Evolutionary conservation across 352 stramenopile species (phyloP), one percentile per base, ranked within the genome.

Genomic region (Elongisporangium undulatum): DNA sequence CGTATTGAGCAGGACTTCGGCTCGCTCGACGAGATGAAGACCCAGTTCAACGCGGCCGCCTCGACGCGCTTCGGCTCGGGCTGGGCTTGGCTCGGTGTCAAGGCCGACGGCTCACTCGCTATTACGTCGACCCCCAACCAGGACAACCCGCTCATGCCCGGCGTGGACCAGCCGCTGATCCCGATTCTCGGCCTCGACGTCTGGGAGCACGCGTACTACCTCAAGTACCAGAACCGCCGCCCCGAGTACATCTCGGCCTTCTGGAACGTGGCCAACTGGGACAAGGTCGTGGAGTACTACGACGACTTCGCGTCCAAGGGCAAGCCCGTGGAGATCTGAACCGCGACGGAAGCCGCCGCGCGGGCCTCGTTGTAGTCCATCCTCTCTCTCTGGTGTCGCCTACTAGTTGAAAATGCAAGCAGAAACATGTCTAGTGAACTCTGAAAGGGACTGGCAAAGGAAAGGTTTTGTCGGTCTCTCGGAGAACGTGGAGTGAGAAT

Each of bases 201-300:
- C 49, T 99, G 96, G 96, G 95, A 99, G 74, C 92, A 98, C 73
- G 89, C 92, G 10, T 98, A 98, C 75, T 98, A 98, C 85, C 82
- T 98, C 61, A 97, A 98, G 80, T 98, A 98, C 87, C 92, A 98
- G 72, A 98, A 98, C 81, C 87, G 91, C 55, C 85, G 94, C 62
- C 89, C 94, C 17, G 92, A 98, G 74, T 98, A 99, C 90, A 97
- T 99, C 66, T 89, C 85, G 53, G 97, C 96, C 64, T 98, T 97
- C 80, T 99, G 96, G 96, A 99, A 99, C 82, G 94, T 99, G 62
- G 94, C 90, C 69, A 97, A 97, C 87, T 97, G 89, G 89, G 85
- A 96, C 75, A 92, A 95, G 79, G 92, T 97, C 49, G 87, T 91
- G 21, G 78, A 96, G 70, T 95, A 96, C 85, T 96, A 96, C 71